A percentile compares a stretch with the other conserved stretches of the same genome.
Conservation (phyloP, 495 filamentous ascomycete genomes). For the Lepraria neglecta region DNA sequence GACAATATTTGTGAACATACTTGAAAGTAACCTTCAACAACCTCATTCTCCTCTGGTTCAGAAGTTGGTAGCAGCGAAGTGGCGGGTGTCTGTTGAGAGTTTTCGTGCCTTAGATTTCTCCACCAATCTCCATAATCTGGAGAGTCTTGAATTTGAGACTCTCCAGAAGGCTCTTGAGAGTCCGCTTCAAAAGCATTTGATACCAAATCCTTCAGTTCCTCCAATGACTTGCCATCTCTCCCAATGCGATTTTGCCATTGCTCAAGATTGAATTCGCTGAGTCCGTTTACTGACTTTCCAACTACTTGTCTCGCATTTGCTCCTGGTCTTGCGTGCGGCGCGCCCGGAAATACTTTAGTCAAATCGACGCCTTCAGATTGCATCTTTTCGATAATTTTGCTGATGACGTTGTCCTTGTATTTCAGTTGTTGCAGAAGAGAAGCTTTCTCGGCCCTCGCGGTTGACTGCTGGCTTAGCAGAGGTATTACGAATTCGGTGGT, state of each 20-base stretch:
- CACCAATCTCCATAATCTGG: slow-evolving; percentile 38
- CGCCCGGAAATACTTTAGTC: slow-evolving; percentile 61
- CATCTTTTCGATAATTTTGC: slow-evolving; percentile 71
- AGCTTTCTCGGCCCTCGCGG: slow-evolving; percentile 44
- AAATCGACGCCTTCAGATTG: slow-evolving; percentile 62
- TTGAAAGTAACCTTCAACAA: slow-evolving; percentile 12
- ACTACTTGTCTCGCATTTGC: slow-evolving; percentile 34
- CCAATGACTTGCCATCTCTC: background rate
- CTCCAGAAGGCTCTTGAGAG: background rate
- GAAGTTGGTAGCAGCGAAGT: background rate
- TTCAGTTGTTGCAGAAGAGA: slow-evolving; percentile 53
- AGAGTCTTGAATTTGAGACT: slow-evolving; percentile 7
- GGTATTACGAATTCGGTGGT: slow-evolving; percentile 63
- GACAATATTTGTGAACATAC: background rate
- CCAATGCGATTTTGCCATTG: slow-evolving; percentile 33
- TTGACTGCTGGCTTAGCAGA: slow-evolving; percentile 53
- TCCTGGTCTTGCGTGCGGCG: slow-evolving; percentile 40
- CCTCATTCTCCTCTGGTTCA: background rate
- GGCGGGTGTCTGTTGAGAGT: background rate
- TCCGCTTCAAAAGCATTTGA: background rate
- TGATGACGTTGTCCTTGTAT: slow-evolving; percentile 75
- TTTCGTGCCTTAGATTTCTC: slow-evolving; percentile 29
- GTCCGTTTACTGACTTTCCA: slow-evolving; percentile 42
- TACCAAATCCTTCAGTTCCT: slow-evolving; percentile 3
- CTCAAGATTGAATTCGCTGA: slow-evolving; percentile 42